Evolutionary conservation across 306 rosid species (phyloP).

Genomic region (Castanea sativa): DNA sequence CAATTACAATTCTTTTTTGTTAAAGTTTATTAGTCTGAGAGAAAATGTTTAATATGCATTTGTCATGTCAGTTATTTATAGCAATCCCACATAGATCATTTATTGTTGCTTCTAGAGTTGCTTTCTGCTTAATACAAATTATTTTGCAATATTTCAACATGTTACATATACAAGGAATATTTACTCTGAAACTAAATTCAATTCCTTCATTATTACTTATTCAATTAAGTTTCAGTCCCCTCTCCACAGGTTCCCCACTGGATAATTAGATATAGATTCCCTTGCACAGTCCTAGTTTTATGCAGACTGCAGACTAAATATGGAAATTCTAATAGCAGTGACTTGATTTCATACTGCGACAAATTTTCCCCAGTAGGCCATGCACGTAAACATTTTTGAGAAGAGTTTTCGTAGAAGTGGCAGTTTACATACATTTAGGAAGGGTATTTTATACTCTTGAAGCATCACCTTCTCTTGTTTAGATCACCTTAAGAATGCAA

Average conservation of each 20-base stretch:
- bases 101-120: neutral
- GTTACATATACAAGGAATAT: neutral
- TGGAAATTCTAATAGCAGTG: neutral
- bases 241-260: neutral
- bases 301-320: neutral
- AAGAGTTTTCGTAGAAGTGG: neutral
- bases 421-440: neutral
- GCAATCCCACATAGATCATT: neutral
- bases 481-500: neutral
- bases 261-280: neutral
- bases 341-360: neutral
- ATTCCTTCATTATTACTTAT: neutral
- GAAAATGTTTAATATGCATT: neutral
- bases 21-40: neutral
- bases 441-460: neutral
- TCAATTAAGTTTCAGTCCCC: neutral
- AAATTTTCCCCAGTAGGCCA: neutral
- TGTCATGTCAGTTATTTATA: neutral
- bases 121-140: neutral
- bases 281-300: neutral
- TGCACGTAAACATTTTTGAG: neutral
- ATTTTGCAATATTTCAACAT: neutral
- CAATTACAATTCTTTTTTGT: slow-evolving; percentile 3
- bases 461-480: neutral
- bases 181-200: neutral